Base-by-base conservation (phyloP, 495 filamentous ascomycete species). In the Cairneyella variabilis region DNA sequence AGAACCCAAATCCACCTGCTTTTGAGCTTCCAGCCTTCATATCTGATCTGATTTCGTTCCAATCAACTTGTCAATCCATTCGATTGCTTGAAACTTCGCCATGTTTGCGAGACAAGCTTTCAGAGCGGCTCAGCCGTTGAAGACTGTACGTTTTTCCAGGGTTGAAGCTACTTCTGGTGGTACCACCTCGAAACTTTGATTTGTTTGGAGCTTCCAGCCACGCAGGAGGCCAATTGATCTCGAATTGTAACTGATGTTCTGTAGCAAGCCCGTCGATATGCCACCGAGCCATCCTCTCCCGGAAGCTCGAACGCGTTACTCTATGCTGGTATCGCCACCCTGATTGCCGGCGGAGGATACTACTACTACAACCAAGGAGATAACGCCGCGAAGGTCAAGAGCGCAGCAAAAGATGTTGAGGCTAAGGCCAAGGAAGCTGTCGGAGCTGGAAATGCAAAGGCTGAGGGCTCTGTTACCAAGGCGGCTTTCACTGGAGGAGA, bases 401-500 rank as follows among this genome's bases (percentile, higher is more conserved):
- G 69, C n/a, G 72, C 71, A 38, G 66, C 70, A 14, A 79, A 73
- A 58, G 51, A 60, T 34, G 57, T 51, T 21, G 54, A 55, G 42
- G 70, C 65, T 18, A 78, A 78, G 67, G 70, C 70, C n/a, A 69
- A 68, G 42, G 36, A 53, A 16, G 54, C 34, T 27, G 61, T 57
- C 6, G 57, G 60, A 22, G 22, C 49, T 45, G 54, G 47, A 18
- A 46, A 48, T 10, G 43, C 26, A 7, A 56, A 60, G 21, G 26
- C 44, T 20, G 50, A 40, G 56, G 28, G 54, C 60, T 53, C 52
- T 22, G 61, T 60, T n/a, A 62, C 61, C 30, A 83, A 82, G 66
- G 39, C 48, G 17, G 76, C 86, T 27, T 88, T 98, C 69, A 86
- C 76, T 16, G 95, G 92, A 52, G 89, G 91, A 37, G 87, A 91